These are phyloP conservation scores for Tolypocladium cylindrosporum DNA, from an alignment of 2,329 filamentous ascomycete species.

Conservation along the genomic window DNA sequence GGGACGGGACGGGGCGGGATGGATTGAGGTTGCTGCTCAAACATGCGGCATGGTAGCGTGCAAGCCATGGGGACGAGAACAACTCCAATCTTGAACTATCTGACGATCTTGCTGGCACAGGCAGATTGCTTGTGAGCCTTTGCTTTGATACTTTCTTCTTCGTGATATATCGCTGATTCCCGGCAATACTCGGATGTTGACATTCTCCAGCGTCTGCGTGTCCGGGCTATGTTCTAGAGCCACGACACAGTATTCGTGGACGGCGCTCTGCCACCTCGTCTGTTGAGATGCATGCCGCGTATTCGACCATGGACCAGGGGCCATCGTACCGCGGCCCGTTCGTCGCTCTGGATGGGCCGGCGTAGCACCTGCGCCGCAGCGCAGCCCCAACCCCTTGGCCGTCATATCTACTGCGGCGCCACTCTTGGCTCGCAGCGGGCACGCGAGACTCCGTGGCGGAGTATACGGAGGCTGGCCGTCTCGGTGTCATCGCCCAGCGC, in stretches of 20 bases:
- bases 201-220: background rate
- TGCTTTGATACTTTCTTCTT: background rate
- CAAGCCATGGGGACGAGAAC: background rate
- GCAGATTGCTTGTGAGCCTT: background rate
- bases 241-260: no score
- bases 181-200: background rate
- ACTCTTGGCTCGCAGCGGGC: background rate
- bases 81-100: background rate
- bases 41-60: background rate
- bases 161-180: background rate
- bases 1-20: background rate
- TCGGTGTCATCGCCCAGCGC: background rate
- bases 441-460: background rate
- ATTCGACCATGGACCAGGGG: no score
- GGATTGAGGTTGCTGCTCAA: background rate
- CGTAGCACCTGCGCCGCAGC: background rate
- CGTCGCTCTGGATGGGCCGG: no score
- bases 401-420: background rate
- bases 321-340: no score
- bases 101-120: background rate
- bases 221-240: no score
- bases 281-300: no score
- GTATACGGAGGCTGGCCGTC: background rate
- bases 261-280: no score
- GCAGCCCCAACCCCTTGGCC: background rate